Percentiles rank a stretch among this genome's conserved stretches.
Evolutionary conservation across 768 basidiomycete species (phyloP).

Genomic region (Dacryopinax spathularia): DNA sequence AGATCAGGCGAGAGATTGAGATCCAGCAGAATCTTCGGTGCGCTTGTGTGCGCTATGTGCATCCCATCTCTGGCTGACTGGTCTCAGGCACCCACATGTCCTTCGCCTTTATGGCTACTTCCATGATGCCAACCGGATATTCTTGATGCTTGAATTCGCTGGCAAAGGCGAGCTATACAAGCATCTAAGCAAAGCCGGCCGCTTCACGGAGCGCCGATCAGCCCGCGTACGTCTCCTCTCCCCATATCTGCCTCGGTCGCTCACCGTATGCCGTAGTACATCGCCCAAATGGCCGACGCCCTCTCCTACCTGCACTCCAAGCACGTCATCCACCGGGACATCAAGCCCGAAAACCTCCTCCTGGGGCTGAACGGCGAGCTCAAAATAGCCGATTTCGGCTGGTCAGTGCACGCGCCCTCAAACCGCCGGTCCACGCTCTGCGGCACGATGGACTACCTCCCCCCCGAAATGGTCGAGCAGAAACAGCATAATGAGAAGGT

Average conservation of each 20-base stretch:
- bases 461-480: conserved; percentile 96
- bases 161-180: conserved; percentile 95
- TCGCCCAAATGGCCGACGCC: conserved; percentile 97
- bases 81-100: conserved; percentile 70
- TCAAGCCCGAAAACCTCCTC: conserved; percentile 95
- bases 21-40: conserved; percentile 82
- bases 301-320: conserved; percentile 82
- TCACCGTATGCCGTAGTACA: conserved; percentile 40
- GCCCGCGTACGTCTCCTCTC: conserved; percentile 30
- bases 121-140: conserved; percentile 94
- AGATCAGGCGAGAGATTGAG: conserved; percentile 93
- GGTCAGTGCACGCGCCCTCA: conserved; percentile 93
- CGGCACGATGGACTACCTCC: conserved; percentile 90
- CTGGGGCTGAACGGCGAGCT: conserved; percentile 90
- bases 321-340: conserved; percentile 97
- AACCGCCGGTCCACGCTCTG: conserved; percentile 78
- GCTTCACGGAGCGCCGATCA: conserved; percentile 78
- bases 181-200: conserved; percentile 72
- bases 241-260: not conserved
- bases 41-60: not conserved
- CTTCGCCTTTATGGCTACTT: conserved; percentile 93
- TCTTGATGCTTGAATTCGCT: conserved; percentile 95
- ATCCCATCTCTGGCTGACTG: not conserved
- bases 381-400: conserved; percentile 97
- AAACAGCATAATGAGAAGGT: conserved; percentile 81